Conservation (phyloP, 306 rosid species). For the Fragaria nilgerrensis region DNA sequence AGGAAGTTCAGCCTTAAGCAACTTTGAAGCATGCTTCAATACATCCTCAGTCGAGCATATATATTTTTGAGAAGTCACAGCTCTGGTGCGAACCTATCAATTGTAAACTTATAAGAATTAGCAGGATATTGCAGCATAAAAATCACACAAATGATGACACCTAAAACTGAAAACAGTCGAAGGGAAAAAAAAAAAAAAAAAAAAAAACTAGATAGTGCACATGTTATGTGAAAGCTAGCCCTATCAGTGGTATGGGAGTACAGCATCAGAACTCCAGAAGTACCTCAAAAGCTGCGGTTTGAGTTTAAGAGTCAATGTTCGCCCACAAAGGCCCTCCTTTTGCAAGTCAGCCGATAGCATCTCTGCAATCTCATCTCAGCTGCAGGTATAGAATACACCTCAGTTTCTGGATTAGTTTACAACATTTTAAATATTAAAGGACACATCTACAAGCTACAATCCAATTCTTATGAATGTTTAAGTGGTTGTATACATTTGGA, state of each 20-base stretch:
- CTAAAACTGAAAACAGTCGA: neutral
- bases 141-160: neutral
- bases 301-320: conserved; percentile 84
- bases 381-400: conserved; percentile 45
- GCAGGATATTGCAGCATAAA: neutral
- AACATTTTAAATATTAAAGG: conserved; percentile 9
- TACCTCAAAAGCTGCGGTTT: conserved; percentile 96
- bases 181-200: neutral
- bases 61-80: conserved; percentile 69
- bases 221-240: neutral
- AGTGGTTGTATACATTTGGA: neutral
- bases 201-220: neutral
- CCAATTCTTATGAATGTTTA: neutral
- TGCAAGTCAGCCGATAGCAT: conserved; percentile 83
- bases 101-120: conserved; percentile 12
- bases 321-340: conserved; percentile 76
- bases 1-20: conserved; percentile 93
- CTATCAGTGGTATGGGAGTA: neutral
- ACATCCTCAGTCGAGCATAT: conserved; percentile 72
- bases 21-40: conserved; percentile 73
- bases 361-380: conserved; percentile 90
- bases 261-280: conserved; percentile 8
- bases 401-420: conserved; percentile 11
- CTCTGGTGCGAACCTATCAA: conserved; percentile 81
- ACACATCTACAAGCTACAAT: conserved; percentile 11